Conservation (phyloP, 352 stramenopile species). For the Thraustotheca clavata region DNA sequence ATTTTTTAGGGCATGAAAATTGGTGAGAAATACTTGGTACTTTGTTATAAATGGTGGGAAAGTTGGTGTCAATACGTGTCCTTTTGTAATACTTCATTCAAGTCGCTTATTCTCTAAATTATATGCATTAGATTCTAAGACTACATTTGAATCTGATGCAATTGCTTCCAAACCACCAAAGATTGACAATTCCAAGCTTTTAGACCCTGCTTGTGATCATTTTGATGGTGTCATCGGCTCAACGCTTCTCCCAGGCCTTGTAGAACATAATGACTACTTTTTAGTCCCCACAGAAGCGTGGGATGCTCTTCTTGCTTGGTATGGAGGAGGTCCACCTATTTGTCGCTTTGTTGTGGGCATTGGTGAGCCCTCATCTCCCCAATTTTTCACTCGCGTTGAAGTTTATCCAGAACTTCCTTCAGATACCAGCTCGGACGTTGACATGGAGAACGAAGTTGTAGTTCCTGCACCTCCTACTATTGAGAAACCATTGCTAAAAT, state of each 20-base stretch:
- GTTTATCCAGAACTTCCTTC: constrained; percentile 39
- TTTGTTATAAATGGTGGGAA: constrained; percentile 78
- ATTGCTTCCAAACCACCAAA: constrained; percentile 9
- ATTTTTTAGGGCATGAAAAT: constrained; percentile 44
- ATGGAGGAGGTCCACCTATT: constrained; percentile 54
- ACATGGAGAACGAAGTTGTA: background rate
- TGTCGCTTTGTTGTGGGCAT: constrained; percentile 65
- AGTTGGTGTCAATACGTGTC: constrained; percentile 62
- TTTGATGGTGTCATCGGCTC: background rate
- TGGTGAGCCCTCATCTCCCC: constrained; percentile 30
- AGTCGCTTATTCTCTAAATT: background rate
- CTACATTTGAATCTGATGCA: constrained; percentile 30
- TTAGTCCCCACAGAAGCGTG: constrained; percentile 67
- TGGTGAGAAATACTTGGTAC: constrained; percentile 66
- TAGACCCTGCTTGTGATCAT: constrained; percentile 2
- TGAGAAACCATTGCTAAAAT: constrained; percentile 24
- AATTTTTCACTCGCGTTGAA: constrained; percentile 53
- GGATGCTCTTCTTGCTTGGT: constrained; percentile 57
- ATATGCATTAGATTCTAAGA: constrained; percentile 38
- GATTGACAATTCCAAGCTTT: constrained; percentile 3
- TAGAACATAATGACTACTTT: constrained; percentile 69
- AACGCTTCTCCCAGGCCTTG: constrained; percentile 32
- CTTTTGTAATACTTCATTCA: constrained; percentile 32
- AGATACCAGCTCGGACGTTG: constrained; percentile 1
- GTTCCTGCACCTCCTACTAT: constrained; percentile 11